Base-by-base conservation (phyloP, 169 alveolate genomes). In the Eimeria falciformis region DNA sequence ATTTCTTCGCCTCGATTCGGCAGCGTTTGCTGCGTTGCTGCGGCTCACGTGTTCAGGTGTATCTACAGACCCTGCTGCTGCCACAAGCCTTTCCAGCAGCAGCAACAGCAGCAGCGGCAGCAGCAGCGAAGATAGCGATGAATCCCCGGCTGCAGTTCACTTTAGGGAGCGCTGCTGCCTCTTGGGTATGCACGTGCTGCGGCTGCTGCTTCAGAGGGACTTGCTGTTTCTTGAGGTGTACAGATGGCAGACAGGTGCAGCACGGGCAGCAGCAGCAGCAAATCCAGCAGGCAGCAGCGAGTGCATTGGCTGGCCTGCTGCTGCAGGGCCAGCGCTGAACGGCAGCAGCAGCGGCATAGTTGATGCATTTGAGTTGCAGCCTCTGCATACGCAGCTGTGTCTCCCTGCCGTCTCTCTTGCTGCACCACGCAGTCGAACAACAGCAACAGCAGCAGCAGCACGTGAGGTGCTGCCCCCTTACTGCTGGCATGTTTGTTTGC, bases 161-260 rank as follows among this genome's bases (percentile, higher is more conserved):
- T 56, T 75, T 58, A 43, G 65, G 9, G 90, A 77, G 62, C 89
- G 73, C 53, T 69, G 75, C 84, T 66, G 73, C 77, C 56, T 53
- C n/a, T 40, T 89, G 66, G 93, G 93, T 33, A 50, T 62, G 12
- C 46, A 43, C 45, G 12, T 89, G 75, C 83, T 89, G 82, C 93
- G 93, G 25, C 43, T 89, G 29, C 84, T 77, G 73, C 85, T 89
- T 79, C 93, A 89, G 93, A 81, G 93, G 11, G 93, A 89, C 12
- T 33, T 62, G 55, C 90, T 89, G 29, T 89, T 77, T 46, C 53
- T 89, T 43, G 87, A 55, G 75, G 58, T 77, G 46, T 75, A 58
- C 62, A 55, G 53, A 17, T 56, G 90, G 75, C 78, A n/a, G 62
- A n/a, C 71, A n/a, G 78, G 56, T 37, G 78, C 78, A 33, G 78